Evolutionary conservation across 192 early-diverging fungal genomes (phyloP).

Genomic region (Pilaira anomala): DNA sequence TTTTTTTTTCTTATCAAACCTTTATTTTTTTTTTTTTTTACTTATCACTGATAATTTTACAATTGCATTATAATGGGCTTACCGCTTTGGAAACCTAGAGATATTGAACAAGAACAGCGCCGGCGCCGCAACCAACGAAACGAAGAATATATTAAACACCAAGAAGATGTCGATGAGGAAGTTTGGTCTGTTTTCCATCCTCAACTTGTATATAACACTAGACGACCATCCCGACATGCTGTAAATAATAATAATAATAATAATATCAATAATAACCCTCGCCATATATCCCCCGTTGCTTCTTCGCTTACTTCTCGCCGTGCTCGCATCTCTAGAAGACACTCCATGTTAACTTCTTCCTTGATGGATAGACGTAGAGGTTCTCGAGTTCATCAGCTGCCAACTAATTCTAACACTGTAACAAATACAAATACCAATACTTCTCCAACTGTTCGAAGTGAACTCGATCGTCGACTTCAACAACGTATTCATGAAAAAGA

Average conservation of each 20-base stretch:
- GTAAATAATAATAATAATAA: neutral
- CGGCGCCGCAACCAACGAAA: too few relatives aligned
- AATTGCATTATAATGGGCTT: slow-evolving; percentile 9
- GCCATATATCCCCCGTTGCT: neutral
- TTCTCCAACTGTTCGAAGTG: slow-evolving; percentile 1
- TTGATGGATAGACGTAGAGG: slow-evolving; percentile 3
- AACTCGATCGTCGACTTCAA: slow-evolving; percentile 16
- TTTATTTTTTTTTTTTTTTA: neutral
- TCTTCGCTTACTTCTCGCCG: slow-evolving; percentile 1
- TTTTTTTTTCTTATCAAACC: neutral
- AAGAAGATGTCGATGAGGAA: neutral
- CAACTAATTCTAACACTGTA: too few relatives aligned
- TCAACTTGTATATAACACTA: neutral
- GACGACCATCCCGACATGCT: neutral
- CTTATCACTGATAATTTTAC: neutral
- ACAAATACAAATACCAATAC: neutral
- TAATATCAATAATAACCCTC: neutral
- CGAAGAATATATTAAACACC: neutral
- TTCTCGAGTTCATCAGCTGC: neutral
- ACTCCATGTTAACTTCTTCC: slow-evolving; percentile 11
- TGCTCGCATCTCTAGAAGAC: slow-evolving; percentile 1
- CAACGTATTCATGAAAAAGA: slow-evolving; percentile 19
- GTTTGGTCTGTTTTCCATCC: neutral
- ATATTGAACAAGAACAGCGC: slow-evolving; percentile 6
- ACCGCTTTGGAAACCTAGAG: slow-evolving; percentile 22